Conservation (phyloP, 345 rosid species). For the Acer yangbiense region DNA sequence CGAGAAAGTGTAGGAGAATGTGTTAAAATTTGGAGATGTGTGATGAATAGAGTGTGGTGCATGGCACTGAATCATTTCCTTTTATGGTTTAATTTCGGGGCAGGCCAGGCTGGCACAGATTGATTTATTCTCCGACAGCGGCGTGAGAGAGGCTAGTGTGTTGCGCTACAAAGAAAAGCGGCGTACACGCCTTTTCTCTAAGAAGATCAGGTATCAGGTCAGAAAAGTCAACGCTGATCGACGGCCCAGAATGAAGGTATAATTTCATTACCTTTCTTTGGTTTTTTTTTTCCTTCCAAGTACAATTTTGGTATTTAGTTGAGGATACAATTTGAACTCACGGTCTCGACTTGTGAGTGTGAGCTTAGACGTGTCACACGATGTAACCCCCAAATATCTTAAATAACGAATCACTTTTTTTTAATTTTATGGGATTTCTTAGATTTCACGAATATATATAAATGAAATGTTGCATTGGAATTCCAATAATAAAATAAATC, state of each 20-base stretch:
- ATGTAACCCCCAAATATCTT: too few species aligned
- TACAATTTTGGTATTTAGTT: too few species aligned
- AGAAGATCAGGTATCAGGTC: conserved; percentile 89
- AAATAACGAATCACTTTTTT: too few species aligned
- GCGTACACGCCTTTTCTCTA: conserved; percentile 79
- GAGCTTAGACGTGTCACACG: too few species aligned
- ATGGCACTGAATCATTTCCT: conserved; percentile 9
- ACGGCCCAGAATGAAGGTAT: conserved; percentile 94
- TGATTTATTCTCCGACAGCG: conserved; percentile 66
- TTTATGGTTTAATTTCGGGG: conserved; percentile 2
- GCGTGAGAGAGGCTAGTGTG: conserved; percentile 85
- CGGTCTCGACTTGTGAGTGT: too few species aligned
- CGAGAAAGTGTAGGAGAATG: neutral
- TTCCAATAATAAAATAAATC: too few species aligned
- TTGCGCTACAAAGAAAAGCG: conserved; percentile 91
- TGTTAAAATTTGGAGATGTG: too few species aligned
- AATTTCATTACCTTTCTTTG: neutral
- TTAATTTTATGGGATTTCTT: too few species aligned
- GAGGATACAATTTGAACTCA: neutral
- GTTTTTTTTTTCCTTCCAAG: neutral
- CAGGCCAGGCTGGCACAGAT: conserved; percentile 87
- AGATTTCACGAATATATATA: too few species aligned
- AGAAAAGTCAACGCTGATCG: conserved; percentile 86
- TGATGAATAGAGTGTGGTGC: neutral
- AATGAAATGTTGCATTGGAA: too few species aligned